Percentiles rank a stretch among this genome's conserved stretches.
These are phyloP conservation scores for Phoma sp. DNA, from an alignment of 2,329 filamentous ascomycete genomes.

Conservation along the genomic window DNA sequence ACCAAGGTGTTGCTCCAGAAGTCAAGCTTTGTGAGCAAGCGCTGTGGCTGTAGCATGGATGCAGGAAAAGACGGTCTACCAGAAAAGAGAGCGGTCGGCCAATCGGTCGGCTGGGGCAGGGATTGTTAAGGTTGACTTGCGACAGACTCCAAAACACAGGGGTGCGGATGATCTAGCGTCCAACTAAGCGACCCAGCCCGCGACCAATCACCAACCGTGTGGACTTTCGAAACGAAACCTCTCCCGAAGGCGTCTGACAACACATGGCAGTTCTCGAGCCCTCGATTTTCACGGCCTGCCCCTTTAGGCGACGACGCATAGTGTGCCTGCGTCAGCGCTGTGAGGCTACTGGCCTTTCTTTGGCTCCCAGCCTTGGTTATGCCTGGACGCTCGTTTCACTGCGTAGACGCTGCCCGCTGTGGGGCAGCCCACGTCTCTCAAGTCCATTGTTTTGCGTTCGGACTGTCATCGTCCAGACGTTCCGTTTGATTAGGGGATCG, in stretches of 20 bases:
- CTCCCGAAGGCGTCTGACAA: slow-evolving; percentile 23
- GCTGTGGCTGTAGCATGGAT: slow-evolving; percentile 22
- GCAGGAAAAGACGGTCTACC: slow-evolving; percentile 20
- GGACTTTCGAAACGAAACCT: slow-evolving; percentile 38
- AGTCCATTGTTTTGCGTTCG: slow-evolving; percentile 36
- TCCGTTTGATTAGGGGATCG: slow-evolving; percentile 43
- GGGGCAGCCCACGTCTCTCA: slow-evolving; percentile 28
- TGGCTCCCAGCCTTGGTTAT: slow-evolving; percentile 38
- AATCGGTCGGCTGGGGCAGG: slow-evolving; percentile 35
- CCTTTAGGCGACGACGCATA: slow-evolving; percentile 30
- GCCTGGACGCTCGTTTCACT: slow-evolving; percentile 41
- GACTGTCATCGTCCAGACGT: slow-evolving; percentile 32
- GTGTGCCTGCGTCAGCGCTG: slow-evolving; percentile 37
- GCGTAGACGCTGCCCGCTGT: slow-evolving; percentile 39
- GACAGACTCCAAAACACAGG: slow-evolving; percentile 42
- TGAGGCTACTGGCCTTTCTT: slow-evolving; percentile 26
- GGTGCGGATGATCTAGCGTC: slow-evolving; percentile 29
- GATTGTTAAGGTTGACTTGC: slow-evolving; percentile 29
- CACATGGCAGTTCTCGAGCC: slow-evolving; percentile 23
- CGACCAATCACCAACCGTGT: slow-evolving; percentile 35
- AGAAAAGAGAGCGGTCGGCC: slow-evolving; percentile 28
- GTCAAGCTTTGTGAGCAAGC: slow-evolving; percentile 30
- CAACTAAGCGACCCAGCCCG: slow-evolving; percentile 35
- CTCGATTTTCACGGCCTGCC: slow-evolving; percentile 23
- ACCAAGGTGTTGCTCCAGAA: slow-evolving; percentile 5